A percentile compares a stretch with the other conserved stretches of the same genome.
Conservation (phyloP, 1,284 basidiomycete genomes). For the Fomitopsis betulina region DNA sequence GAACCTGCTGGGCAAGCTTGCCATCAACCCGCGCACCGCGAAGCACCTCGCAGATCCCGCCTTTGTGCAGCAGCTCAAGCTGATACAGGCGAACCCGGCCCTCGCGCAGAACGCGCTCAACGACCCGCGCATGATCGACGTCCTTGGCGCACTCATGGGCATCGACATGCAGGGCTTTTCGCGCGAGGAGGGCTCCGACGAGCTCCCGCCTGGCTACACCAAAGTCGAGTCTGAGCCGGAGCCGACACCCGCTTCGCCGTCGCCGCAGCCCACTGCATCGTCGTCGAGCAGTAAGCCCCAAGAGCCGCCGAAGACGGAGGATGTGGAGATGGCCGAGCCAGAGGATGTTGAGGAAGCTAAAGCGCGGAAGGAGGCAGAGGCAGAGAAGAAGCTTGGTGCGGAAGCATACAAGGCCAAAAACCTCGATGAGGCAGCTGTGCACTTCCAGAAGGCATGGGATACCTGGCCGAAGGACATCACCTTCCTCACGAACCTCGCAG, state of each 20-base stretch:
- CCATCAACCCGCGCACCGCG: slow-evolving; percentile 81
- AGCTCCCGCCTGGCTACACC: slow-evolving; percentile 60
- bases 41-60: slow-evolving; percentile 80
- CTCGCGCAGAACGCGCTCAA: slow-evolving; percentile 48
- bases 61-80: slow-evolving; percentile 71
- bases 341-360: slow-evolving; percentile 50
- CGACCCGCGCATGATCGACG: slow-evolving; percentile 93
- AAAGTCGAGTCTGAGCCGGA: slow-evolving; percentile 9
- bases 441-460: slow-evolving; percentile 90
- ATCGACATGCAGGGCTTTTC: slow-evolving; percentile 89
- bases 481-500: slow-evolving; percentile 87
- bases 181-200: slow-evolving; percentile 82
- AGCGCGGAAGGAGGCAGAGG: slow-evolving; percentile 59
- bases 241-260: slow-evolving; percentile 34
- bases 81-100: slow-evolving; percentile 60
- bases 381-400: slow-evolving; percentile 75
- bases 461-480: slow-evolving; percentile 91
- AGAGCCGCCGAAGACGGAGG: slow-evolving; percentile 35
- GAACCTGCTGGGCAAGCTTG: slow-evolving; percentile 78
- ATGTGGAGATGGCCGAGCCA: slow-evolving; percentile 49
- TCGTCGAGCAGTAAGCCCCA: slow-evolving; percentile 34
- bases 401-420: slow-evolving; percentile 85
- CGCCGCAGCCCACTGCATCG: slow-evolving; percentile 36
- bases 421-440: slow-evolving; percentile 68
- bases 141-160: slow-evolving; percentile 91